Percentiles rank a stretch among this genome's conserved stretches.
phyloP scores from a whole-genome alignment of 139 green algal genomes.

The Astrephomene gubernaculifera region DNA sequence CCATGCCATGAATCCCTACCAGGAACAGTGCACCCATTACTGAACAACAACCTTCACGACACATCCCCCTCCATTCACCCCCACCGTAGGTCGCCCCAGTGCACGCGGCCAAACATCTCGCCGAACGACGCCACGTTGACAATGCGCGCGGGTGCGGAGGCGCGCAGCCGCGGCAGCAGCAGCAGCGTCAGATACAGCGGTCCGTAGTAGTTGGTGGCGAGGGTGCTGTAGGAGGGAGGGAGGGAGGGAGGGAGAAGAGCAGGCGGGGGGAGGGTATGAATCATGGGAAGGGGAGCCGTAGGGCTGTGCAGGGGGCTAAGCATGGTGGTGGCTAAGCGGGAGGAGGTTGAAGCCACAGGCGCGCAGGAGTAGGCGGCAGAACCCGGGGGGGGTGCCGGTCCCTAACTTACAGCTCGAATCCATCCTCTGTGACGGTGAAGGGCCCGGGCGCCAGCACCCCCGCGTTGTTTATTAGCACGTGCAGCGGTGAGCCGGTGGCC shows the following conservation, averaged over 20 bases:
- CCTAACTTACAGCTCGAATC: background rate
- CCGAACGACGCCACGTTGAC: constrained; percentile 73
- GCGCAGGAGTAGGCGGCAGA: too few species aligned
- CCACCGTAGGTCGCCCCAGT: constrained; percentile 41
- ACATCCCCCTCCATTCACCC: too few species aligned
- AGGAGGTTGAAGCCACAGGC: too few species aligned
- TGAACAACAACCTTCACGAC: too few species aligned
- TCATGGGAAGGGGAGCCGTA: background rate
- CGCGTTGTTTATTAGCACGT: constrained; percentile 86
- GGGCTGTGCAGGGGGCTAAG: background rate
- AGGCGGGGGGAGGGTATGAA: background rate
- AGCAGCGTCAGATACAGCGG: constrained; percentile 68
- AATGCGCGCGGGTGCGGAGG: constrained; percentile 52
- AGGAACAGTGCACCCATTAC: too few species aligned
- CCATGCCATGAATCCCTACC: too few species aligned
- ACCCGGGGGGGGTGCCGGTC: too few species aligned
- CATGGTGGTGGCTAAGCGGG: too few species aligned
- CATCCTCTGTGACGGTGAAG: constrained; percentile 13
- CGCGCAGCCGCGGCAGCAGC: constrained; percentile 66
- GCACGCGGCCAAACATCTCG: constrained; percentile 23
- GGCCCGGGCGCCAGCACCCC: constrained; percentile 58
- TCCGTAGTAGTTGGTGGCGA: constrained; percentile 78
- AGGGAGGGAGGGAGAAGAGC: constrained; percentile 45
- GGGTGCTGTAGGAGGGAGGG: constrained; percentile 59
- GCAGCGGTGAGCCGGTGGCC: constrained; percentile 39